Evolutionary conservation across 192 early-diverging fungal species (phyloP).

Genomic region (Martensiomyces pterosporus): DNA sequence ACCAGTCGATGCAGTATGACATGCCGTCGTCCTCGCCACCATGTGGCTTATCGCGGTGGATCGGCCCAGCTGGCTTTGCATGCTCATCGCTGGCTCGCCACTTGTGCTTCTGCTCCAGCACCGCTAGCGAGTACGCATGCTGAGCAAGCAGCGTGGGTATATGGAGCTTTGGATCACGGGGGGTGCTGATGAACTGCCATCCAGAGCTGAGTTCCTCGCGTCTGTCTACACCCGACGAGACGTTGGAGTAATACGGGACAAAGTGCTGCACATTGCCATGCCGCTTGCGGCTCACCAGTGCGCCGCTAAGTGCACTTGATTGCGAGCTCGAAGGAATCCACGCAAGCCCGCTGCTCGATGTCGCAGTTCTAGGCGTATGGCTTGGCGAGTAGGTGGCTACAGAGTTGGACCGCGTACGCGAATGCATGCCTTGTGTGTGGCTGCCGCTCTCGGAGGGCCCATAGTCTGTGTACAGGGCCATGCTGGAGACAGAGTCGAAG

Average conservation of each 20-base stretch:
- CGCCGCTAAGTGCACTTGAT: neutral
- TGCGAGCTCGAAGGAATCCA: neutral
- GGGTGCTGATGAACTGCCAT: slow-evolving; percentile 51
- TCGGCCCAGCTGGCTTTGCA: too few relatives aligned
- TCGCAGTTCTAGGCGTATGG: slow-evolving; percentile 13
- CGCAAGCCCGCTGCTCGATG: slow-evolving; percentile 1
- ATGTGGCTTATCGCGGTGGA: too few relatives aligned
- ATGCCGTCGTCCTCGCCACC: slow-evolving; percentile 11
- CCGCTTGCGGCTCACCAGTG: neutral
- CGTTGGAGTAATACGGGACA: slow-evolving; percentile 45
- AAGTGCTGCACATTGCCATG: slow-evolving; percentile 37
- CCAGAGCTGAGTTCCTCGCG: slow-evolving; percentile 28
- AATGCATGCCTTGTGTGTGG: neutral
- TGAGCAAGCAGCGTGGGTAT: slow-evolving; percentile 43
- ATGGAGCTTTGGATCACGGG: slow-evolving; percentile 40
- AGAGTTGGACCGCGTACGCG: slow-evolving; percentile 19
- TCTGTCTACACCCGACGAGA: neutral
- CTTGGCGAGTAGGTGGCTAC: slow-evolving; percentile 18
- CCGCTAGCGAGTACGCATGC: slow-evolving; percentile 41
- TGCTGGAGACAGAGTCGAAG: slow-evolving; percentile 17
- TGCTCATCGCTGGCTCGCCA: slow-evolving; percentile 6
- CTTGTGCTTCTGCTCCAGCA: slow-evolving; percentile 11
- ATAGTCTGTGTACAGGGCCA: slow-evolving; percentile 12
- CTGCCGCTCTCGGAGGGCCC: slow-evolving; percentile 2
- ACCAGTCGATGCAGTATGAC: slow-evolving; percentile 51